phyloP scores from a whole-genome alignment of 495 filamentous ascomycete genomes.

The Lophiostoma macrostomum region DNA sequence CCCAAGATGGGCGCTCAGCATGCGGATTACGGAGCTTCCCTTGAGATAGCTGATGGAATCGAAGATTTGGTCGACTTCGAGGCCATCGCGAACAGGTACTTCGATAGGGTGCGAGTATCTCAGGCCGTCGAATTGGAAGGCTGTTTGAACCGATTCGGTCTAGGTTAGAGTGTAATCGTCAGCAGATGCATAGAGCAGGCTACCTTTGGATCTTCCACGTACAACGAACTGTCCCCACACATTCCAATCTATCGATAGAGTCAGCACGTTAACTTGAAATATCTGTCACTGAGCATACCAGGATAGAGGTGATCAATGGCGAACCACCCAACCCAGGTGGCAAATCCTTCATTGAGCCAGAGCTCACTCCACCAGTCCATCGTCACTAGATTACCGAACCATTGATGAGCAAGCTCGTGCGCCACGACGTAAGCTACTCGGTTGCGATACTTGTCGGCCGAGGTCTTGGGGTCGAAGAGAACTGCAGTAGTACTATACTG shows the following conservation, averaged over 20 bases:
- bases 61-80: constrained; percentile 95
- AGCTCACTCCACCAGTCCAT: constrained; percentile 90
- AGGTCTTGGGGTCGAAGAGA: constrained; percentile 86
- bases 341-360: constrained; percentile 92
- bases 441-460: constrained; percentile 82
- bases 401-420: constrained; percentile 95
- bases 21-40: constrained; percentile 90
- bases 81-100: constrained; percentile 81
- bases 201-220: constrained; percentile 58
- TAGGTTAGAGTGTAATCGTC: constrained; percentile 39
- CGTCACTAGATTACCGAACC: constrained; percentile 95
- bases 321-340: constrained; percentile 96
- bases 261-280: constrained; percentile 19
- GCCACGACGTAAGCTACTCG: constrained; percentile 91
- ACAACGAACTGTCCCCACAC: constrained; percentile 93
- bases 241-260: constrained; percentile 67
- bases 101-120: constrained; percentile 93
- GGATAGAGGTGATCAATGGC: constrained; percentile 89
- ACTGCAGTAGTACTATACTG: constrained; percentile 72
- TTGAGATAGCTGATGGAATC: constrained; percentile 95
- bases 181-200: constrained; percentile 21
- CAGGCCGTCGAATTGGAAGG: constrained; percentile 81
- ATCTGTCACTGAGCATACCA: constrained; percentile 41
- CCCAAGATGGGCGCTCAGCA: constrained; percentile 85
- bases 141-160: constrained; percentile 87